Percentiles rank a stretch among this genome's conserved stretches.
Evolutionary conservation across 2,329 filamentous ascomycete species (phyloP).

Genomic region (Diaporthe velutina): DNA sequence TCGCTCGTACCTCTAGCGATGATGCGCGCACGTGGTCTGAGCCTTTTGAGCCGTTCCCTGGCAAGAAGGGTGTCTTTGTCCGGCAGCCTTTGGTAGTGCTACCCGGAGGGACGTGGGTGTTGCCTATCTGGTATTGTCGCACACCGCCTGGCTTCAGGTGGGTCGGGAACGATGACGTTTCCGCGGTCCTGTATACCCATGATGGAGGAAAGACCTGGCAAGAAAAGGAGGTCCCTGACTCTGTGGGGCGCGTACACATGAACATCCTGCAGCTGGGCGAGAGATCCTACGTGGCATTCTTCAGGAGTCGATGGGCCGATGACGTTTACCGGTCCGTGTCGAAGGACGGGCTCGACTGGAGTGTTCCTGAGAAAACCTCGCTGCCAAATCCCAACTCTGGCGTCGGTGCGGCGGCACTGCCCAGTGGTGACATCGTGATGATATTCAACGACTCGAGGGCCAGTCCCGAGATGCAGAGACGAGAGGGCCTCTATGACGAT

Average conservation of each 20-base stretch:
- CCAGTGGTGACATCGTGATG: constrained; percentile 51
- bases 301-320: constrained; percentile 60
- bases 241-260: constrained; percentile 58
- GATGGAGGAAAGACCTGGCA: constrained; percentile 56
- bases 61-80: constrained; percentile 54
- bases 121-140: constrained; percentile 59
- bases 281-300: constrained; percentile 52
- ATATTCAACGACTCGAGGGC: constrained; percentile 57
- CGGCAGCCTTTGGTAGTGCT: constrained; percentile 56
- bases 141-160: constrained; percentile 54
- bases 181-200: constrained; percentile 51
- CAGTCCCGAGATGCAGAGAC: constrained; percentile 47
- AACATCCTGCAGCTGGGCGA: constrained; percentile 51
- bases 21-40: constrained; percentile 53
- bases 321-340: constrained; percentile 57
- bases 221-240: constrained; percentile 53
- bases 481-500: constrained; percentile 59
- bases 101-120: constrained; percentile 53
- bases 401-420: constrained; percentile 53
- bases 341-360: constrained; percentile 54
- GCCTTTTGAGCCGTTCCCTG: constrained; percentile 48
- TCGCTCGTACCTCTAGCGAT: constrained; percentile 53
- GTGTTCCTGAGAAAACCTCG: constrained; percentile 47
- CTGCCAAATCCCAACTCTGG: constrained; percentile 60
- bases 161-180: constrained; percentile 59